A percentile compares a stretch with the other conserved stretches of the same genome.
These are phyloP conservation scores for Limonomyces culmigenus DNA, from an alignment of 1,284 basidiomycete genomes.

Conservation along the genomic window DNA sequence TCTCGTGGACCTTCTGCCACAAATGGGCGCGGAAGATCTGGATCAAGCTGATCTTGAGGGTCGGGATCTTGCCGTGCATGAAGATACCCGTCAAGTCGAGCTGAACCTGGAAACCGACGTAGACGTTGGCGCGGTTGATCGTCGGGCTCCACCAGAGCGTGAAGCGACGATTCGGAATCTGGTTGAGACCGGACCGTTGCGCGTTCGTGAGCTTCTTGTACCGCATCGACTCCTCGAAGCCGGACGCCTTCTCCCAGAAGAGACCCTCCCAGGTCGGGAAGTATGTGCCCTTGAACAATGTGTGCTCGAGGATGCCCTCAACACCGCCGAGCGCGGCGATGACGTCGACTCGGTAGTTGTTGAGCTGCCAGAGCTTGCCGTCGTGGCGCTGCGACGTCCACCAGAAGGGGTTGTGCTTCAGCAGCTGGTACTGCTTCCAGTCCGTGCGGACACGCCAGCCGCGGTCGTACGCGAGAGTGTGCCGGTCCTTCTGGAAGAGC, in stretches of 20 bases:
- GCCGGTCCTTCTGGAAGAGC: constrained; percentile 94
- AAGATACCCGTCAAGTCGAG: constrained; percentile 92
- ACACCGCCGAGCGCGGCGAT: constrained; percentile 98
- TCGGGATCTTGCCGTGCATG: constrained; percentile 97
- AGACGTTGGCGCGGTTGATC: constrained; percentile 97
- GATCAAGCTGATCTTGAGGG: constrained; percentile 93
- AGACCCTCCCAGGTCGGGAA: constrained; percentile 89
- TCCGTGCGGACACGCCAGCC: constrained; percentile 93
- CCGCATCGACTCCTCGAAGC: constrained; percentile 95
- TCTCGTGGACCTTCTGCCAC: constrained; percentile 94
- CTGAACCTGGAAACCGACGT: constrained; percentile 99
- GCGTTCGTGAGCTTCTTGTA: constrained; percentile 94
- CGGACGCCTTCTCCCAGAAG: constrained; percentile 93
- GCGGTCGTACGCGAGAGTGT: constrained; percentile 94
- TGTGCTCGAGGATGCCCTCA: constrained; percentile 95
- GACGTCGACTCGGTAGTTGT: constrained; percentile 97
- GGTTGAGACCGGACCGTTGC: constrained; percentile 90
- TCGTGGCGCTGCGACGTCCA: constrained; percentile 98
- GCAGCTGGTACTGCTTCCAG: constrained; percentile 94
- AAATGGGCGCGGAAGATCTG: constrained; percentile 99
- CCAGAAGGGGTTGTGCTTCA: constrained; percentile 94
- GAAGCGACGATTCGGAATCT: constrained; percentile 99
- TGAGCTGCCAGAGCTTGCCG: constrained; percentile 95
- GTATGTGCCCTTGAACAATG: constrained; percentile 94
- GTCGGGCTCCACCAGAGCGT: constrained; percentile 99